A percentile compares a stretch with the other conserved stretches of the same genome.
These are phyloP conservation scores for Trichoderma pleuroti DNA, from an alignment of 2,329 filamentous ascomycete species.

Conservation along the genomic window DNA sequence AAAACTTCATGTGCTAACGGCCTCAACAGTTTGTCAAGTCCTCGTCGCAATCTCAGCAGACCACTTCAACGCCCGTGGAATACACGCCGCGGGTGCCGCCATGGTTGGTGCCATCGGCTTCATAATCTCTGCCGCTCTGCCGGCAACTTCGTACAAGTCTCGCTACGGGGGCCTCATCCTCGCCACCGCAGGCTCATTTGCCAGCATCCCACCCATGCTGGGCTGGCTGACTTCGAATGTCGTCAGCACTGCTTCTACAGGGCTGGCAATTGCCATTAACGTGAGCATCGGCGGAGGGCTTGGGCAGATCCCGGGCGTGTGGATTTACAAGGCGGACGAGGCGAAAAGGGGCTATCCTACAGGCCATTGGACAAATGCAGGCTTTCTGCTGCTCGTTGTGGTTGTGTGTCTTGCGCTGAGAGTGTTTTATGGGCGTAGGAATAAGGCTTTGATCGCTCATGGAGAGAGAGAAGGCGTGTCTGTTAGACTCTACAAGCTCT, in stretches of 20 bases:
- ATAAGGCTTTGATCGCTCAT: conserved; percentile 35
- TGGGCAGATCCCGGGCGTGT: conserved; percentile 69
- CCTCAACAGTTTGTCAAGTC: conserved; percentile 36
- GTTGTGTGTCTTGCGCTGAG: conserved; percentile 52
- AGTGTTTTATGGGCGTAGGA: conserved; percentile 52
- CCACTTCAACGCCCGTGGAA: conserved; percentile 52
- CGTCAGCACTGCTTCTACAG: conserved; percentile 60
- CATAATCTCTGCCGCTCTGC: conserved; percentile 60
- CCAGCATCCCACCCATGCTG: conserved; percentile 65
- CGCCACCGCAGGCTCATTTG: conserved; percentile 62
- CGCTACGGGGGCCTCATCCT: conserved; percentile 71
- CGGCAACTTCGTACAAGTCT: conserved; percentile 53
- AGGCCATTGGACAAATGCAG: conserved; percentile 66
- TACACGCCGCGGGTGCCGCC: conserved; percentile 43
- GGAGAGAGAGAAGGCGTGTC: conserved; percentile 31
- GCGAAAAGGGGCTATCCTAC: conserved; percentile 61
- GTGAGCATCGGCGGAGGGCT: conserved; percentile 63
- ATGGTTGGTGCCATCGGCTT: conserved; percentile 48
- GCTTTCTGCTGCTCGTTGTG: conserved; percentile 55
- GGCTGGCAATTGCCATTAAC: conserved; percentile 68
- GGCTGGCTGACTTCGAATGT: conserved; percentile 70
- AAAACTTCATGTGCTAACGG: background rate
- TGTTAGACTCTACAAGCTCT: conserved; percentile 42
- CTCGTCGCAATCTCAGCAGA: conserved; percentile 59
- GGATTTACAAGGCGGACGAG: conserved; percentile 68